Evolutionary conservation across 495 filamentous ascomycete species (phyloP), one percentile per base, ranked within the genome.

Genomic region (Penicillium cosmopolitanum): DNA sequence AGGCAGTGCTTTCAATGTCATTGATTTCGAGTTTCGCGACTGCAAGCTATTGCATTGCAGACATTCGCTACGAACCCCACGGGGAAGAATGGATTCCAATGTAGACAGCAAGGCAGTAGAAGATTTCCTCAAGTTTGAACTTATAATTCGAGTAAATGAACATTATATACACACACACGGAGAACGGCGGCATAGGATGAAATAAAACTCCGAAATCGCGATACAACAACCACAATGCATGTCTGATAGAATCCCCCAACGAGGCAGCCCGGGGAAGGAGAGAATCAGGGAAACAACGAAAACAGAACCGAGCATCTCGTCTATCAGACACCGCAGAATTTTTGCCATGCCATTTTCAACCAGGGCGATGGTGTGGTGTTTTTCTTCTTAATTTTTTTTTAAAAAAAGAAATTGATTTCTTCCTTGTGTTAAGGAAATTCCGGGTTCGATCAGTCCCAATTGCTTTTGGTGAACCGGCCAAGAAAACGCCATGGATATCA

Each of bases 401-500:
- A 34, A 46, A 12, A 28, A 60, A 43, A 25, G 11, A 47, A 31
- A 4, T 6, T 31, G 28, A 31, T 64, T 56, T 60, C 34, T 56
- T 56, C 36, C 36, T 38, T n/a, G 36, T 46, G n/a, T 16, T 40
- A 7, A 31, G 28, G 47, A 18, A 47, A 42, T 53, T 67, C 50
- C 47, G 50, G 38, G 59, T 62, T 63, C 44, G 60, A 63, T 51
- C 54, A 53, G 52, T 56, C 64, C 66, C 57, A 66, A 65, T 70
- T 67, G 73, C 73, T 74, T 75, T 73, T 68, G 70, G 69, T 71
- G 61, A 72, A 73, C 70, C 66, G 58, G 72, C 73, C 73, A 77
- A 66, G 53, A 66, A 70, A 78, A 78, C 76, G 76, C 76, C 76
- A 69, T 76, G 74, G 76, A 78, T 78, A 78, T 77, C 69, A 77